A percentile compares a stretch with the other conserved stretches of the same genome.
Conservation (phyloP, 768 basidiomycete genomes). For the Collybiopsis confluens region DNA sequence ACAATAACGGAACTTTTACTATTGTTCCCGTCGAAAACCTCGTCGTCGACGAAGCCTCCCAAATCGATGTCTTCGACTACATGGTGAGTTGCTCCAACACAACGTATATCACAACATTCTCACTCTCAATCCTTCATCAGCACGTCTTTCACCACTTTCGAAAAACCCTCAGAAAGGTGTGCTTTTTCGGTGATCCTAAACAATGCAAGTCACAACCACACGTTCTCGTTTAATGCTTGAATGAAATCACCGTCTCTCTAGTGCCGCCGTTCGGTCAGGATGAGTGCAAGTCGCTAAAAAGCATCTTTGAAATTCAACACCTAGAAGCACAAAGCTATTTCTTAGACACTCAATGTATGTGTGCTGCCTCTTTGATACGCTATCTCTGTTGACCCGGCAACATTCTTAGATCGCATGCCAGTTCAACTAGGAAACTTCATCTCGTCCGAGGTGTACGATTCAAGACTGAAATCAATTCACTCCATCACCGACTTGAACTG, state of each 20-base stretch:
- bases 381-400: too few species aligned
- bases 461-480: conserved; percentile 36
- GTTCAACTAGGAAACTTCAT: conserved; percentile 44
- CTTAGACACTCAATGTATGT: conserved; percentile 45
- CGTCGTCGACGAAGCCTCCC: conserved; percentile 54
- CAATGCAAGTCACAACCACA: conserved; percentile 44
- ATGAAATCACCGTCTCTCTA: too few species aligned
- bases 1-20: conserved; percentile 25
- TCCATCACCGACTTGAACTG: conserved; percentile 27
- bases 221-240: neutral
- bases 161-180: conserved; percentile 32
- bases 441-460: conserved; percentile 37
- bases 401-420: conserved; percentile 58
- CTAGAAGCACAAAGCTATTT: conserved; percentile 28
- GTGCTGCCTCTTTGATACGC: too few species aligned
- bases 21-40: conserved; percentile 39
- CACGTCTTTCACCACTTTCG: conserved; percentile 39
- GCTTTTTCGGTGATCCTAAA: conserved; percentile 51
- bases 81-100: conserved; percentile 44
- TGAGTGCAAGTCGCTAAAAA: conserved; percentile 22
- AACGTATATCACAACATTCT: conserved; percentile 46
- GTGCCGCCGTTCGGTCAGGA: conserved; percentile 52
- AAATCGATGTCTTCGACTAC: conserved; percentile 45
- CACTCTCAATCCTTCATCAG: conserved; percentile 23
- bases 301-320: conserved; percentile 34